Percentiles rank a stretch among this genome's conserved stretches.
phyloP scores from a whole-genome alignment of 768 basidiomycete species.

The Brasilioporus rufonigricans region DNA sequence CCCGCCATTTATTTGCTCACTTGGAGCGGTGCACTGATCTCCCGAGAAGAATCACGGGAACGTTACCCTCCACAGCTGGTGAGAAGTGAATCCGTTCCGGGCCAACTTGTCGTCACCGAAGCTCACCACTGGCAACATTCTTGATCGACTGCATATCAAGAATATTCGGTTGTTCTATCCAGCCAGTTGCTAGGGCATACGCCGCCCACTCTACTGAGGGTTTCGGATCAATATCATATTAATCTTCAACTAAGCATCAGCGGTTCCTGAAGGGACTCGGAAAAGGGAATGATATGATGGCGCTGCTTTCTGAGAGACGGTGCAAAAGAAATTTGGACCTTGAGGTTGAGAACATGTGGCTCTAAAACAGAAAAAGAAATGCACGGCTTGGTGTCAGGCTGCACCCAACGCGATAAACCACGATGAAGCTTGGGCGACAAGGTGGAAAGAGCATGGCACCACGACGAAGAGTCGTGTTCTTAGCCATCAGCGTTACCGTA shows the following conservation, averaged over 20 bases:
- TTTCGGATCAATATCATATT: background rate
- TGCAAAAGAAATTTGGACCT: too few species aligned
- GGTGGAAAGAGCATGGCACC: constrained; percentile 2
- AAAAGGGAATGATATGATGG: background rate
- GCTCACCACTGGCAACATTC: background rate
- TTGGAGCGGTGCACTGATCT: constrained; percentile 5
- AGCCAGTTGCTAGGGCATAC: background rate
- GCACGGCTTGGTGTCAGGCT: background rate
- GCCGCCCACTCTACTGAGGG: background rate
- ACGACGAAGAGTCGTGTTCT: constrained; percentile 10
- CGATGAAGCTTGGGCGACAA: background rate
- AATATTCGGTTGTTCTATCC: background rate
- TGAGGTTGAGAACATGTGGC: too few species aligned
- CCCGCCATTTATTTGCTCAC: background rate
- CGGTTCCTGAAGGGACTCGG: constrained; percentile 1
- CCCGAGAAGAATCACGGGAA: background rate
- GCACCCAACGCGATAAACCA: background rate
- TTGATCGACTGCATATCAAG: constrained; percentile 2
- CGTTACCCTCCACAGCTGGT: background rate
- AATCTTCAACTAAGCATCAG: too few species aligned
- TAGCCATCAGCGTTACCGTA: constrained; percentile 1
- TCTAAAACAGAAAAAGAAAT: too few species aligned
- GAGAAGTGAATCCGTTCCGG: background rate
- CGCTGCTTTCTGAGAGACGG: too few species aligned
- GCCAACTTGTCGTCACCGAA: background rate